These are phyloP conservation scores for Zalaria obscura DNA, from an alignment of 2,329 filamentous ascomycete species.

Conservation along the genomic window DNA sequence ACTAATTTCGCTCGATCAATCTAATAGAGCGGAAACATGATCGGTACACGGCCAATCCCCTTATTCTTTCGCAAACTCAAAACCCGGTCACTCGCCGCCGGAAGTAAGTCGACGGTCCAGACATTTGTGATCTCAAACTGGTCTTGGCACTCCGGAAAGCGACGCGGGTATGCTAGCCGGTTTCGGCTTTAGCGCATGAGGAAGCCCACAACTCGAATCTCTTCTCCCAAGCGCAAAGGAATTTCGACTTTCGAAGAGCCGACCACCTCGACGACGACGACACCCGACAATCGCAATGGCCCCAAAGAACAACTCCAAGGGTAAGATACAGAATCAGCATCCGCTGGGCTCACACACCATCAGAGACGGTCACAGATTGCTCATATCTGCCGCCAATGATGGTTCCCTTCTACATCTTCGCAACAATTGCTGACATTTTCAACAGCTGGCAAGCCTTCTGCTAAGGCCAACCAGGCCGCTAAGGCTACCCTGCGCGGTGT, in stretches of 20 bases:
- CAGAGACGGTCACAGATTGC: background rate
- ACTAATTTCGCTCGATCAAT: too few species aligned
- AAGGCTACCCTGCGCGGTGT: conserved; percentile 95
- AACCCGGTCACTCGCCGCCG: too few species aligned
- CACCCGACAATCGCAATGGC: conserved; percentile 21
- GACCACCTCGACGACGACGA: conserved; percentile 15
- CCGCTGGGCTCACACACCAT: too few species aligned
- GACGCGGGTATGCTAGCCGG: background rate
- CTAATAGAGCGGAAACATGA: too few species aligned
- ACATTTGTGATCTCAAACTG: too few species aligned
- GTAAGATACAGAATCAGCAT: conserved; percentile 11
- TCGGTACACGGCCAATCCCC: too few species aligned
- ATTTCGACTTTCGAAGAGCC: background rate
- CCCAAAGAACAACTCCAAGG: conserved; percentile 20
- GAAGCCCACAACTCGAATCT: background rate
- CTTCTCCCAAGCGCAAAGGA: background rate
- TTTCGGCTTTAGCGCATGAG: background rate
- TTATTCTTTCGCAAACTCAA: too few species aligned
- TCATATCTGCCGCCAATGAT: conserved; percentile 1
- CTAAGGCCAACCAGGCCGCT: conserved; percentile 79
- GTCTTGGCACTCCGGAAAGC: too few species aligned
- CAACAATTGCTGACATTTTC: conserved; percentile 15
- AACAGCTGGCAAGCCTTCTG: conserved; percentile 46
- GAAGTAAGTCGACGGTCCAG: too few species aligned
- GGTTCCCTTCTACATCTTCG: background rate